Conservation (phyloP, 2,329 filamentous ascomycete genomes). For the Hysterium pulicare region DNA sequence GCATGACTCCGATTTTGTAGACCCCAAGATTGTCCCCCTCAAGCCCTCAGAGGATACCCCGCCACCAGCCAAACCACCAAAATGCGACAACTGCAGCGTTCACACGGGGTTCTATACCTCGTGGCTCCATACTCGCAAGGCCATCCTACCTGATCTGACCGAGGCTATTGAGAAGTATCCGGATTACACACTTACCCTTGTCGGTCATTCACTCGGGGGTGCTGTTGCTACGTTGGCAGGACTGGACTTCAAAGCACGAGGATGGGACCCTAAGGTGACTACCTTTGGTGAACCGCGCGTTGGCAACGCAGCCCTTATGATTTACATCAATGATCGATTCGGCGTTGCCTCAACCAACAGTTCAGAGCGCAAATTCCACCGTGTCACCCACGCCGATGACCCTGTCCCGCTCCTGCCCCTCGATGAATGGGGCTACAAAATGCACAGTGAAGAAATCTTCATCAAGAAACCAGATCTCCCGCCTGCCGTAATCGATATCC, state of each 20-base stretch:
- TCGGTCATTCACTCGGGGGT: constrained; percentile 90
- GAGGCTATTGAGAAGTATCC: constrained; percentile 60
- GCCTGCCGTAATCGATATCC: constrained; percentile 66
- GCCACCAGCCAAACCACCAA: constrained; percentile 40
- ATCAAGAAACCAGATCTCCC: constrained; percentile 71
- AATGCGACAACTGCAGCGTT: constrained; percentile 84
- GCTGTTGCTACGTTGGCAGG: constrained; percentile 85
- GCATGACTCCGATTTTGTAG: constrained; percentile 23
- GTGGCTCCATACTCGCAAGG: constrained; percentile 71
- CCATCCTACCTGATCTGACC: constrained; percentile 66
- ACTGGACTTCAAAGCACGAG: constrained; percentile 74
- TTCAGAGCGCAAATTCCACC: constrained; percentile 56
- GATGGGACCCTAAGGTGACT: constrained; percentile 73
- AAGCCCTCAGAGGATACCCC: constrained; percentile 13
- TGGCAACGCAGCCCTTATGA: constrained; percentile 52
- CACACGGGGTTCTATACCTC: constrained; percentile 86
- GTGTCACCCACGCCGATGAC: constrained; percentile 82
- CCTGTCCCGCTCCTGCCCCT: constrained; percentile 86
- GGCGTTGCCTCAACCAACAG: constrained; percentile 19
- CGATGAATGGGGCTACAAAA: constrained; percentile 79
- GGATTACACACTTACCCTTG: constrained; percentile 69
- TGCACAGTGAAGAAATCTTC: constrained; percentile 84
- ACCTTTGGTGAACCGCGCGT: constrained; percentile 85
- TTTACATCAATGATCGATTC: constrained; percentile 56
- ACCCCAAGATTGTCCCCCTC: constrained; percentile 12